Evolutionary conservation across 202 grass and related monocot species (phyloP).

Genomic region (Elaeis oleifera): DNA sequence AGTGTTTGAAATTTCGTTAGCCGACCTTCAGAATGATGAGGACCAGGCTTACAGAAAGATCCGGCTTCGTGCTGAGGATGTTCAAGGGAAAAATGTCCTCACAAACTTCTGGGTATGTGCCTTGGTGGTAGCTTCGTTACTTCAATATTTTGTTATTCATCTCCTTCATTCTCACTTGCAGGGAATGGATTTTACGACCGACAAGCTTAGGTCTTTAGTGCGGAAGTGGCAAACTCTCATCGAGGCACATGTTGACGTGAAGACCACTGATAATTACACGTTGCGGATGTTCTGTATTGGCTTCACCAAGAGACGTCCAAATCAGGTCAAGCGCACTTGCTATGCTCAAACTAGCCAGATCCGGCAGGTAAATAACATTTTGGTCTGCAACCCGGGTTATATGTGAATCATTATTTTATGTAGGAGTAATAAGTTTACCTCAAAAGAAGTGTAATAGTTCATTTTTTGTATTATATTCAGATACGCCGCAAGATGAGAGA

Average conservation of each 20-base stretch:
- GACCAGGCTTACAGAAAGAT: conserved; percentile 93
- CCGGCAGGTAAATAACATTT: conserved; percentile 45
- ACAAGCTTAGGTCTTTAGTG: conserved; percentile 76
- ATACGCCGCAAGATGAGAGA: conserved; percentile 95
- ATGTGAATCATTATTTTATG: no score
- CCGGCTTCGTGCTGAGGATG: conserved; percentile 73
- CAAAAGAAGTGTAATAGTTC: no score
- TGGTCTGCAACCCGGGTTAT: no score
- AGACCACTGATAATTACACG: conserved; percentile 83
- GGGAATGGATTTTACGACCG: conserved; percentile 79
- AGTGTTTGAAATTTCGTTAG: conserved; percentile 87
- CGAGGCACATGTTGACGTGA: conserved; percentile 83
- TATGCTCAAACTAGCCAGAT: conserved; percentile 84
- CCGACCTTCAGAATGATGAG: conserved; percentile 83
- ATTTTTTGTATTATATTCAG: conserved; percentile 23
- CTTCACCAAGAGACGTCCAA: conserved; percentile 72
- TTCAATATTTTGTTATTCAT: no score
- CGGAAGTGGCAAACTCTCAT: conserved; percentile 89
- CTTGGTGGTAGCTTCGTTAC: no score
- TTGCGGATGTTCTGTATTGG: conserved; percentile 78
- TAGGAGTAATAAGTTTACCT: no score
- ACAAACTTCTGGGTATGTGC: conserved; percentile 87
- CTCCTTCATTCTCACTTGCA: not conserved
- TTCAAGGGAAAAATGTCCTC: conserved; percentile 75
- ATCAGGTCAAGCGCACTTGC: conserved; percentile 93